Percentiles rank a stretch among this genome's conserved stretches.
phyloP scores from a whole-genome alignment of 2,329 filamentous ascomycete species.

The Arthrocladium fulminans region DNA sequence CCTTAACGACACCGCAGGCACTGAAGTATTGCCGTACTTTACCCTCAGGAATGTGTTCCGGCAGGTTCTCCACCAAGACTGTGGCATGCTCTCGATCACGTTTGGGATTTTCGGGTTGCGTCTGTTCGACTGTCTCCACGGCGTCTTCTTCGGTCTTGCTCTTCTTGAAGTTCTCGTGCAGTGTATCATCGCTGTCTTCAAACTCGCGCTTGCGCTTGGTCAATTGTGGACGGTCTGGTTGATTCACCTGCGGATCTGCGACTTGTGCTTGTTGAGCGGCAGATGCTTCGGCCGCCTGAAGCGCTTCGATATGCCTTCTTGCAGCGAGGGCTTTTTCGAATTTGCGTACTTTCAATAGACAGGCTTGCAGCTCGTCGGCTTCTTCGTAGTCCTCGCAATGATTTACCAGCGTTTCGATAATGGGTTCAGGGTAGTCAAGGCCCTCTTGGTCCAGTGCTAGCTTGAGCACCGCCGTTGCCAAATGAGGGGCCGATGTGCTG shows the following conservation, averaged over 20 bases:
- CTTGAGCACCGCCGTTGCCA: constrained; percentile 67
- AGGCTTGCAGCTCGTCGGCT: constrained; percentile 62
- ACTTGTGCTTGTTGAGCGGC: constrained; percentile 25
- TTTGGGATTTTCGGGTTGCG: constrained; percentile 43
- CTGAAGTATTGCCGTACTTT: constrained; percentile 83
- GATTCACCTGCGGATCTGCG: constrained; percentile 19
- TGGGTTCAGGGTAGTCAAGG: constrained; percentile 43
- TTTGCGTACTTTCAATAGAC: constrained; percentile 64
- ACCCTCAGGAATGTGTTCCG: constrained; percentile 57
- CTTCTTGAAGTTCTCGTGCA: constrained; percentile 48
- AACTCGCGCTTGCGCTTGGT: constrained; percentile 64
- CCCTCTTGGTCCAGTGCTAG: constrained; percentile 53
- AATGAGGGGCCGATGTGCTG: constrained; percentile 56
- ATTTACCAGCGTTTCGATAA: constrained; percentile 38
- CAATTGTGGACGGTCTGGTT: constrained; percentile 20
- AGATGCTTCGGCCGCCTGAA: constrained; percentile 33
- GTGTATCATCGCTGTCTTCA: constrained; percentile 44
- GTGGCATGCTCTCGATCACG: constrained; percentile 87
- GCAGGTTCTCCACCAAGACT: constrained; percentile 70
- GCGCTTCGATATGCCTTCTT: constrained; percentile 58
- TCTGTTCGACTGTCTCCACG: constrained; percentile 27
- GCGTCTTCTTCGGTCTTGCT: constrained; percentile 42
- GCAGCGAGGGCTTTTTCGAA: constrained; percentile 54
- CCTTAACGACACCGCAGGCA: constrained; percentile 77
- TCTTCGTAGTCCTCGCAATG: constrained; percentile 83